Evolutionary conservation across 441 rosid genomes (phyloP).

Genomic region (Eutrema salsugineum): DNA sequence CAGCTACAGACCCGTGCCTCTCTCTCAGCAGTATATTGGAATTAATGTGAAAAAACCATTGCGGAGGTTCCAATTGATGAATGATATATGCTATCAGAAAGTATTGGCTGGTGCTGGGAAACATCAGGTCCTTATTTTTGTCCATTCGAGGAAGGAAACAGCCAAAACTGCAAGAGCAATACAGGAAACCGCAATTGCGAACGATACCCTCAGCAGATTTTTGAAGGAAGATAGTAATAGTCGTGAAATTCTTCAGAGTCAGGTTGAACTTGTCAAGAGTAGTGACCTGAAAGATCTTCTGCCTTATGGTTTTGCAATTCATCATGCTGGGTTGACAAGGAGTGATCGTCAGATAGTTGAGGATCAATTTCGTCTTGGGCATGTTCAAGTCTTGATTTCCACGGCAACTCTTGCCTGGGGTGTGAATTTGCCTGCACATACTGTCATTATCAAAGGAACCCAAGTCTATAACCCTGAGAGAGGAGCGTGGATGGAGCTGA

Average conservation of each 20-base stretch:
- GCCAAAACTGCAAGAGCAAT: constrained; percentile 80
- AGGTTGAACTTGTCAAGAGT: constrained; percentile 64
- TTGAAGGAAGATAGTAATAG: constrained; percentile 77
- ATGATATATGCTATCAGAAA: constrained; percentile 82
- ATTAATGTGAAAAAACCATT: constrained; percentile 73
- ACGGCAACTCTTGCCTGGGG: constrained; percentile 98
- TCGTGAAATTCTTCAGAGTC: constrained; percentile 66
- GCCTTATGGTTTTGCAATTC: constrained; percentile 85
- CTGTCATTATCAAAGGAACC: constrained; percentile 86
- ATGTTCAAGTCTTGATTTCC: constrained; percentile 76
- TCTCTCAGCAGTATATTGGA: constrained; percentile 80
- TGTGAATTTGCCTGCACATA: constrained; percentile 82
- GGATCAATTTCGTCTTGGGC: constrained; percentile 61
- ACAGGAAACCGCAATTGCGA: constrained; percentile 73
- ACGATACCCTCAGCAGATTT: constrained; percentile 73
- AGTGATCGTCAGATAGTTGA: constrained; percentile 77
- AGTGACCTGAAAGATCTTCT: constrained; percentile 77
- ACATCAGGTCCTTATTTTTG: constrained; percentile 87
- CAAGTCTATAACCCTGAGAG: constrained; percentile 86
- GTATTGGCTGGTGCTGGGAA: constrained; percentile 82
- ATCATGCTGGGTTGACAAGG: constrained; percentile 87
- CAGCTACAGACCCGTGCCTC: constrained; percentile 88
- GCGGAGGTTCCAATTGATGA: constrained; percentile 93
- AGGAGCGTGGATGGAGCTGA: constrained; percentile 91
- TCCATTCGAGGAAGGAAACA: constrained; percentile 89